Evolutionary conservation across 2,329 filamentous ascomycete species (phyloP), one percentile per base, ranked within the genome.

Genomic region (Botrytis aclada): DNA sequence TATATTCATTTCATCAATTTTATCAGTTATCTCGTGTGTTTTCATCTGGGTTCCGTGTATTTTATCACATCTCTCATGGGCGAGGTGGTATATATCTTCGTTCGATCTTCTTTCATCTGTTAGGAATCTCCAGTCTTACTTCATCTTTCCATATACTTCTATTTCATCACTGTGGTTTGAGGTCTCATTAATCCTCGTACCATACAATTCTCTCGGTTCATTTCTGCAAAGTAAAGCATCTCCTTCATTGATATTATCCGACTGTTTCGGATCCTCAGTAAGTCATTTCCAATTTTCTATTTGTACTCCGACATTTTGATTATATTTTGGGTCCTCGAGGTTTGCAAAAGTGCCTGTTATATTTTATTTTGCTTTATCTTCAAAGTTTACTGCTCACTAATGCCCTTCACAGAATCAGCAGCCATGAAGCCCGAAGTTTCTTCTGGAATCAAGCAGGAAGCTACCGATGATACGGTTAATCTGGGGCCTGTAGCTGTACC

Each of bases 401-500:
- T 63, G 10, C 12, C 7, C 1, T 43, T 10, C 9, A 22, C 18
- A 43, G 32, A n/a, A 20, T 25, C 10, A 34, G 62, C 20, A 65
- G 29, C 29, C 62, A 37, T 66, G 63, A 47, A 51, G 32, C 20
- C 12, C 37, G 29, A 37, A 18, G 10, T 7, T 18, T n/a, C 43
- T 37, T 51, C 32, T 20, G 39, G 9, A 12, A 29, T 41, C 5
- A 22, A 22, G 3, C 39, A 29, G 14, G n/a, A 63, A 41, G 39
- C 8, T 20, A 4, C 9, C 1, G 18, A 29, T 39, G 4, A 10
- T 4, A 10, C 6, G 4, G 8, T 20, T 43, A 16, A 9, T 63
- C 8, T 6, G 4, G 20, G 0, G 3, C 25, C 16, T 43, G 14
- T 20, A 22, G 3, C 16, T 10, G 16, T 29, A 1, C 8, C 4